Base-by-base conservation (phyloP, 805 yeast species). In the Ogataea kodamae region DNA sequence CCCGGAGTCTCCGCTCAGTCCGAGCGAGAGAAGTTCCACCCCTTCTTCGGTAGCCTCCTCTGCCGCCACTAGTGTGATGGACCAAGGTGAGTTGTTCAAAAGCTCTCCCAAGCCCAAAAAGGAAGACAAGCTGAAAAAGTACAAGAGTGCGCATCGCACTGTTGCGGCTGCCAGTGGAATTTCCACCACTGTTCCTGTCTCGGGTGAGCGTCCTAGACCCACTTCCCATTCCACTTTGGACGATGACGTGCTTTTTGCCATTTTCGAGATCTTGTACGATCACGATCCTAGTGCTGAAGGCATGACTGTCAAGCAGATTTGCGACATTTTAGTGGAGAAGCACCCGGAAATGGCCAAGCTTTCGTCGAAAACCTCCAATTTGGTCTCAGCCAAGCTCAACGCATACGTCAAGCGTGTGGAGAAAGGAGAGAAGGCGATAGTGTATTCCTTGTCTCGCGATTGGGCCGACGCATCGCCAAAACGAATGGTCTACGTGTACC, bases 381-480 rank as follows among this genome's bases (percentile, higher is more conserved):
- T 84, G 46, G 89, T 84, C 2, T 74, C 84, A 46, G 95, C 95
- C 12, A 84, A 84, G 55, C 64, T 84, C 47, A 84, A 84, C 55
- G 92, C 92, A 12, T 84, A 84, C 53, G 92, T 84, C 28, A 84
- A 84, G 55, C 73, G 89, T 49, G 83, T 84, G 18, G 94, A 84
- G 54, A 83, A 83, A 52, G 92, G 92, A 45, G 94, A 84, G 55
- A 68, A 76, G 42, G 70, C 76, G 25, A 67, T 84, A 49, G 72
- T 72, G 37, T 84, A 84, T 57, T 86, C 90, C 12, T 62, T 84
- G 25, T 78, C 87, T 1, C 74, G 95, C 61, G 92, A 84, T 57
- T 84, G 95, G 95, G 90, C 94, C 3, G 90, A 83, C 57, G 87
- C 90, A 11, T 78, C 87, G 2, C 95, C 95, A 32, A 80, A 84